Percentiles rank a stretch among this genome's conserved stretches.
These are phyloP conservation scores for Phytophthora podocarpi DNA, from an alignment of 352 stramenopile species.

Conservation along the genomic window DNA sequence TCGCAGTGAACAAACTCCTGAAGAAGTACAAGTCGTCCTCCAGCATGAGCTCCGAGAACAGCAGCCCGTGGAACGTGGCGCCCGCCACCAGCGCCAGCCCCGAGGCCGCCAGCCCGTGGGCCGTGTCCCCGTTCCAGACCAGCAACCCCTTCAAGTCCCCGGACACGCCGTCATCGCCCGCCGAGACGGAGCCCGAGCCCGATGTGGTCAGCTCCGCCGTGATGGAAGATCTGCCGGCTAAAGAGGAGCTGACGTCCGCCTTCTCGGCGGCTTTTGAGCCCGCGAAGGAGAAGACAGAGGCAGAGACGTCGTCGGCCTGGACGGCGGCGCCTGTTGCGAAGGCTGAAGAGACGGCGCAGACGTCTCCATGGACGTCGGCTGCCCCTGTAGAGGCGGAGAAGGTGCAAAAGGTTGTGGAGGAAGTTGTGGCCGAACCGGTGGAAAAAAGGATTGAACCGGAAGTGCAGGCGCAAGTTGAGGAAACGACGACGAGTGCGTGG, in stretches of 20 bases:
- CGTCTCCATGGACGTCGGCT: conserved; percentile 23
- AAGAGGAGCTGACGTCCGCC: conserved; percentile 8
- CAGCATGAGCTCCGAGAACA: conserved; percentile 45
- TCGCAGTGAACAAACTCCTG: conserved; percentile 70
- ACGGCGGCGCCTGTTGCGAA: conserved; percentile 3
- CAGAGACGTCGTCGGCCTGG: conserved; percentile 26
- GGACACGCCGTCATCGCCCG: conserved; percentile 3
- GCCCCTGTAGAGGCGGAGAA: background rate
- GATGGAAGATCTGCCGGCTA: conserved; percentile 28
- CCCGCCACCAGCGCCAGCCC: conserved; percentile 33
- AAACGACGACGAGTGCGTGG: conserved; percentile 11
- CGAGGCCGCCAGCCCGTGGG: conserved; percentile 38
- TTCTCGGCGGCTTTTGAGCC: conserved; percentile 29
- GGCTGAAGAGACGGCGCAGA: conserved; percentile 14
- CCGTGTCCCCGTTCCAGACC: conserved; percentile 48
- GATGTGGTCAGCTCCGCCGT: conserved; percentile 37
- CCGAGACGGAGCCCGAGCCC: conserved; percentile 38
- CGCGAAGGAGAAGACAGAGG: conserved; percentile 1
- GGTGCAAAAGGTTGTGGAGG: conserved; percentile 8
- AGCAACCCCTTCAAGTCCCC: conserved; percentile 42
- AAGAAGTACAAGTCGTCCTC: conserved; percentile 68
- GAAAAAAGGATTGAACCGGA: background rate
- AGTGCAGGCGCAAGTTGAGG: conserved; percentile 8
- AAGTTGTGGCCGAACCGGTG: conserved; percentile 11
- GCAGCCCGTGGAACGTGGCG: conserved; percentile 61